These are phyloP conservation scores for Metschnikowia similis DNA, from an alignment of 805 yeast species.

Conservation along the genomic window DNA sequence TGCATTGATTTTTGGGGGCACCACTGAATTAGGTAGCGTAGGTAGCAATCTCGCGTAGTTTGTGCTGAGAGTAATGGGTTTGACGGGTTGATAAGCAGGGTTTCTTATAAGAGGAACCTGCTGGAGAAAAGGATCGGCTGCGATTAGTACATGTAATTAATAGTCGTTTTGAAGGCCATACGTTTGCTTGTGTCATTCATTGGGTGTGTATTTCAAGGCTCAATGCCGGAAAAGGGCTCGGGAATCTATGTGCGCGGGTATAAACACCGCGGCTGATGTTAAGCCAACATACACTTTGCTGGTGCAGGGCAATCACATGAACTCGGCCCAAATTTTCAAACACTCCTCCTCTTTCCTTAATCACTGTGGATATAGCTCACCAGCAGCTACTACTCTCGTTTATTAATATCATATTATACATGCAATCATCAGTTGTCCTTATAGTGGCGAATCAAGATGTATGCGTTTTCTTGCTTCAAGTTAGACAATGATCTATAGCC, in stretches of 20 bases:
- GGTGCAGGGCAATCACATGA: neutral
- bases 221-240: neutral
- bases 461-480: conserved; percentile 91
- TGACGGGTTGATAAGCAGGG: conserved; percentile 51
- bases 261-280: neutral
- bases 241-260: neutral
- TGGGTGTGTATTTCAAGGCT: neutral
- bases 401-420: conserved; percentile 11
- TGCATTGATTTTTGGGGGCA: conserved; percentile 36
- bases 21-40: conserved; percentile 26
- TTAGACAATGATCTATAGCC: conserved; percentile 83
- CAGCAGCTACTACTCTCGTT: neutral
- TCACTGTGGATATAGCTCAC: neutral
- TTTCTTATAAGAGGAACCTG: conserved; percentile 55
- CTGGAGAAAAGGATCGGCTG: conserved; percentile 46
- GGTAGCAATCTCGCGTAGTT: conserved; percentile 41
- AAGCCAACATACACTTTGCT: neutral
- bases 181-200: conserved; percentile 21
- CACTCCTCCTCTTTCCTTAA: neutral
- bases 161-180: conserved; percentile 6
- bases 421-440: conserved; percentile 26
- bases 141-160: conserved; percentile 3
- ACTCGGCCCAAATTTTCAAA: neutral
- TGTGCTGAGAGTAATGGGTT: conserved; percentile 49
- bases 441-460: conserved; percentile 78